These are phyloP conservation scores for Claviceps sorghi DNA, from an alignment of 2,329 filamentous ascomycete species.

Conservation along the genomic window DNA sequence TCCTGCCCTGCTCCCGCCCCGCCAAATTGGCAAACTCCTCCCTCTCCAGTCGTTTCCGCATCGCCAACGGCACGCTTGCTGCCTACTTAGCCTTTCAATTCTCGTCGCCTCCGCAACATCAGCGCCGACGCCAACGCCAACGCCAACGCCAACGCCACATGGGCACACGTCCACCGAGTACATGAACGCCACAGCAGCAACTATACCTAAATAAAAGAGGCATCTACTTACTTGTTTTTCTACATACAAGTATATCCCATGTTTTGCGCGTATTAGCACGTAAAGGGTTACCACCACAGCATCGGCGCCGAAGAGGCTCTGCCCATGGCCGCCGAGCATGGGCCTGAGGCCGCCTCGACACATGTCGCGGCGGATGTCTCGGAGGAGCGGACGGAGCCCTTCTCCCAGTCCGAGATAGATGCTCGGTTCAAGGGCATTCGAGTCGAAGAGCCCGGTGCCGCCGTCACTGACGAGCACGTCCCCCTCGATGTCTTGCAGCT, in stretches of 20 bases:
- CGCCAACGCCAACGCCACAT: constrained; percentile 1
- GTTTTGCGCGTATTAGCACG: no score
- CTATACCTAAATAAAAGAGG: no score
- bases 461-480: constrained; percentile 27
- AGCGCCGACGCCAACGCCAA: no score
- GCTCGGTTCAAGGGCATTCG: constrained; percentile 31
- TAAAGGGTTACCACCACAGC: constrained; percentile 3
- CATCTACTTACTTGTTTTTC: no score
- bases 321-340: constrained; percentile 31
- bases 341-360: constrained; percentile 22
- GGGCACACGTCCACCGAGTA: no score
- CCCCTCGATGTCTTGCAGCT: constrained; percentile 38
- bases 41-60: neutral
- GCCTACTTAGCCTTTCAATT: neutral
- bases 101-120: constrained; percentile 3
- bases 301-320: constrained; percentile 4
- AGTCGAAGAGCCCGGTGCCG: constrained; percentile 27
- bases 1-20: neutral
- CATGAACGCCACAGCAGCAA: no score
- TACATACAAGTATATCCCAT: no score
- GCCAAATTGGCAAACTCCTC: no score
- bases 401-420: constrained; percentile 41
- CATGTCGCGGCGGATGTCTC: constrained; percentile 24
- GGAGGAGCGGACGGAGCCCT: constrained; percentile 43
- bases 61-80: neutral